A percentile compares a stretch with the other conserved stretches of the same genome.
These are phyloP conservation scores for Podaxis rugospora DNA, from an alignment of 768 basidiomycete species.

Conservation along the genomic window DNA sequence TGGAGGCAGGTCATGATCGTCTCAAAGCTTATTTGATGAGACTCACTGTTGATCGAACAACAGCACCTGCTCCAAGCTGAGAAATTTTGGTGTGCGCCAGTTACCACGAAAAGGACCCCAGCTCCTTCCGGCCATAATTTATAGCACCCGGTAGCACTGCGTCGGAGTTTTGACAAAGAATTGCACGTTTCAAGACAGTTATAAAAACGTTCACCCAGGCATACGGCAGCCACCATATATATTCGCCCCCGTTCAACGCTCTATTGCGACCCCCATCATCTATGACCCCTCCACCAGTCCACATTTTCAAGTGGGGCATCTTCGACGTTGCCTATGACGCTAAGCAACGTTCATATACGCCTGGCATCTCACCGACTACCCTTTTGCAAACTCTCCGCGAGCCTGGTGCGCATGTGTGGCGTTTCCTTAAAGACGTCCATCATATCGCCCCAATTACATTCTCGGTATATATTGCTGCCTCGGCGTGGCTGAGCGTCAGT, in stretches of 20 bases:
- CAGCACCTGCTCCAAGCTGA: too few relatives aligned
- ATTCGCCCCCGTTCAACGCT: too few relatives aligned
- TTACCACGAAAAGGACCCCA: too few relatives aligned
- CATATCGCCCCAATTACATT: constrained; percentile 18
- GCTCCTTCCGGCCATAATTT: too few relatives aligned
- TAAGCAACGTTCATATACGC: constrained; percentile 2
- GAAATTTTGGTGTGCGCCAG: too few relatives aligned
- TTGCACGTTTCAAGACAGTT: background rate
- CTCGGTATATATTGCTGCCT: constrained; percentile 22
- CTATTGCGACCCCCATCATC: background rate
- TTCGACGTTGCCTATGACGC: constrained; percentile 30
- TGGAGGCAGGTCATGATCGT: too few relatives aligned
- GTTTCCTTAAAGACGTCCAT: constrained; percentile 20
- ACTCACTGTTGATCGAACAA: too few relatives aligned
- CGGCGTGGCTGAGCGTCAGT: constrained; percentile 26
- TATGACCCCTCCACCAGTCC: constrained; percentile 9
- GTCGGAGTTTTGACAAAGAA: background rate
- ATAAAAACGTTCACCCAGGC: background rate
- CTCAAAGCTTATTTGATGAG: too few relatives aligned
- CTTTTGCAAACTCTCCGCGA: background rate
- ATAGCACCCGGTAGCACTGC: background rate
- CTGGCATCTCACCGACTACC: background rate
- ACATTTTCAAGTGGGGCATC: constrained; percentile 27
- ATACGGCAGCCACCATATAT: background rate
- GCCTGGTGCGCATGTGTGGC: constrained; percentile 7